Percentiles rank a stretch among this genome's conserved stretches.
phyloP scores from a whole-genome alignment of 108 stramenopile genomes.

The Pseudonitzschia pungens region DNA sequence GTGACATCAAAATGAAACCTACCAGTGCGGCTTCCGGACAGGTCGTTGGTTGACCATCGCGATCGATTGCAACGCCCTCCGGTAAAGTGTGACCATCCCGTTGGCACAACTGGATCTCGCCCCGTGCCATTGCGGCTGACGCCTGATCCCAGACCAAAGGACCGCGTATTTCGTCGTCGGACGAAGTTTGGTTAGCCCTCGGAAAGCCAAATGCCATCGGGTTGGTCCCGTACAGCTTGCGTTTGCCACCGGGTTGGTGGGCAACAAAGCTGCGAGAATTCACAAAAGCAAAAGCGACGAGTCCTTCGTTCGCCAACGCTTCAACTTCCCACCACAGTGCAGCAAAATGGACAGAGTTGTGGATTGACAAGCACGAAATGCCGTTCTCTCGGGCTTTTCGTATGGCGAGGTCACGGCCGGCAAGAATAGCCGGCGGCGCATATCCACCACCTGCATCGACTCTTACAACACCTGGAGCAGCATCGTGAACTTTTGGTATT shows the following conservation, averaged over 20 bases:
- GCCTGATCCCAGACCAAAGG: slow-evolving; percentile 19
- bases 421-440: slow-evolving; percentile 13
- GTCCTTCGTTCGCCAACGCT: background rate
- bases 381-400: slow-evolving; percentile 7
- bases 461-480: slow-evolving; percentile 1
- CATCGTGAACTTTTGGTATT: slow-evolving; percentile 10
- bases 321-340: slow-evolving; percentile 15
- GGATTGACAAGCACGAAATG: slow-evolving; percentile 7
- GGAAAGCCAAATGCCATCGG: slow-evolving; percentile 16
- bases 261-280: slow-evolving; percentile 13
- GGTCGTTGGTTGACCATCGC: slow-evolving; percentile 11
- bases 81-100: slow-evolving; percentile 15
- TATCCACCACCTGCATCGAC: slow-evolving; percentile 13
- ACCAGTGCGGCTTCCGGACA: slow-evolving; percentile 8
- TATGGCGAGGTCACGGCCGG: slow-evolving; percentile 4
- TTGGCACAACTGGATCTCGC: slow-evolving; percentile 13
- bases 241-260: slow-evolving; percentile 18
- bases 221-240: slow-evolving; percentile 11
- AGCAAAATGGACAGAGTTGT: slow-evolving; percentile 9
- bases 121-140: slow-evolving; percentile 14
- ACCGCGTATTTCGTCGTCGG: slow-evolving; percentile 1
- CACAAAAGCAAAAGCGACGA: slow-evolving; percentile 8
- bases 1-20: background rate
- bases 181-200: background rate
- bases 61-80: slow-evolving; percentile 7